phyloP scores from a whole-genome alignment of 192 early-diverging fungal species.

The Podila epicladia region DNA sequence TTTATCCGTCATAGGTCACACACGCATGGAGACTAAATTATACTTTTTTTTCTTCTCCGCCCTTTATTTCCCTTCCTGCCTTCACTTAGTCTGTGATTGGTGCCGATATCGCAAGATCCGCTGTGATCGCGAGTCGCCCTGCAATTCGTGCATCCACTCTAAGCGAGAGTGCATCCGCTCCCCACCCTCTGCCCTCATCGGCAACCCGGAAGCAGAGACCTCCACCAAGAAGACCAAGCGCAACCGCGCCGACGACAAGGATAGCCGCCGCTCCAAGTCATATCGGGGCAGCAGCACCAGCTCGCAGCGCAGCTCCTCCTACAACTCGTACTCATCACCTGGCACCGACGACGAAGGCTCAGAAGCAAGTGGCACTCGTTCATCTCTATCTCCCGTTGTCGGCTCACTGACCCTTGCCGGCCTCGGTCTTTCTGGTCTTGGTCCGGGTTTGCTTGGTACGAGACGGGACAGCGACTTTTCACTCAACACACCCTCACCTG shows the following conservation, averaged over 20 bases:
- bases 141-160: conserved; percentile 46
- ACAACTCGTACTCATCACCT: conserved; percentile 18
- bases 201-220: conserved; percentile 5
- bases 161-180: conserved; percentile 51
- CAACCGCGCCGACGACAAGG: conserved; percentile 9
- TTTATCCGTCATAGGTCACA: too few relatives aligned
- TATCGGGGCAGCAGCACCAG: conserved; percentile 33
- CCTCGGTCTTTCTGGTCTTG: conserved; percentile 6
- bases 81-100: conserved; percentile 45
- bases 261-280: conserved; percentile 23
- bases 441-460: neutral
- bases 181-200: conserved; percentile 32
- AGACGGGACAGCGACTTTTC: neutral
- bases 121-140: conserved; percentile 46
- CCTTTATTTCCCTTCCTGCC: neutral
- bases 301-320: conserved; percentile 30
- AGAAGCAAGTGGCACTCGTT: neutral
- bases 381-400: conserved; percentile 16
- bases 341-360: conserved; percentile 16
- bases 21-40: neutral
- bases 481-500: neutral
- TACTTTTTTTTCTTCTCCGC: neutral
- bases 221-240: conserved; percentile 19
- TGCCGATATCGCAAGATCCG: conserved; percentile 47
- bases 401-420: conserved; percentile 24